Conservation (phyloP, 2,329 filamentous ascomycete species). For the Hypoxylon sp. region DNA sequence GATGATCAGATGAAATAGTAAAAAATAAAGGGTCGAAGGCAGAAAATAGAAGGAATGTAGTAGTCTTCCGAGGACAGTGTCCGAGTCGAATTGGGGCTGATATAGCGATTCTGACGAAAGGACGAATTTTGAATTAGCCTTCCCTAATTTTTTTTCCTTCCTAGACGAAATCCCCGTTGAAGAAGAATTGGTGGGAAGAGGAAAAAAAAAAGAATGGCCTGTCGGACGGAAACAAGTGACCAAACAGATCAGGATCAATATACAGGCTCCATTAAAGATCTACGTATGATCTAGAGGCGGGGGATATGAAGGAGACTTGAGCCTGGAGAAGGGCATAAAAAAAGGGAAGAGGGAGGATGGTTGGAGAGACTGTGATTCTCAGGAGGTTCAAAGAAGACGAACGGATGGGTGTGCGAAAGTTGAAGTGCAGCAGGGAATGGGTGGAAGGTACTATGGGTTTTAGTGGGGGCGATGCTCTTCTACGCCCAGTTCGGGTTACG, state of each 20-base stretch:
- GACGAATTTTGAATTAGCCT: slow-evolving; percentile 38
- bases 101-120: slow-evolving; percentile 38
- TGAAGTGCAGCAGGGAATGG: slow-evolving; percentile 40
- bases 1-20: slow-evolving; percentile 34
- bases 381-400: slow-evolving; percentile 40
- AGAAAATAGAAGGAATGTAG: slow-evolving; percentile 44
- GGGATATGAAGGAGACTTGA: slow-evolving; percentile 46
- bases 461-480: slow-evolving; percentile 36
- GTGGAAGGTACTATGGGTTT: slow-evolving; percentile 42
- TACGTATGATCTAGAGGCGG: slow-evolving; percentile 48
- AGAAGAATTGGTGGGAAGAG: slow-evolving; percentile 43
- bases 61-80: slow-evolving; percentile 39
- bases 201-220: slow-evolving; percentile 45
- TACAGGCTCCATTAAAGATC: slow-evolving; percentile 57
- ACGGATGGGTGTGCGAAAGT: slow-evolving; percentile 29
- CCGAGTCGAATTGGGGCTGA: slow-evolving; percentile 41
- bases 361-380: slow-evolving; percentile 40
- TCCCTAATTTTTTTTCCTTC: slow-evolving; percentile 39
- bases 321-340: slow-evolving; percentile 55
- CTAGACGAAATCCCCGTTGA: slow-evolving; percentile 39
- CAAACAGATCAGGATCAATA: slow-evolving; percentile 56
- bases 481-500: slow-evolving; percentile 20
- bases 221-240: slow-evolving; percentile 49
- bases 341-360: slow-evolving; percentile 46
- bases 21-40: slow-evolving; percentile 35